These are phyloP conservation scores for Penicillium vulpinum DNA, from an alignment of 2,329 filamentous ascomycete genomes.

Conservation along the genomic window DNA sequence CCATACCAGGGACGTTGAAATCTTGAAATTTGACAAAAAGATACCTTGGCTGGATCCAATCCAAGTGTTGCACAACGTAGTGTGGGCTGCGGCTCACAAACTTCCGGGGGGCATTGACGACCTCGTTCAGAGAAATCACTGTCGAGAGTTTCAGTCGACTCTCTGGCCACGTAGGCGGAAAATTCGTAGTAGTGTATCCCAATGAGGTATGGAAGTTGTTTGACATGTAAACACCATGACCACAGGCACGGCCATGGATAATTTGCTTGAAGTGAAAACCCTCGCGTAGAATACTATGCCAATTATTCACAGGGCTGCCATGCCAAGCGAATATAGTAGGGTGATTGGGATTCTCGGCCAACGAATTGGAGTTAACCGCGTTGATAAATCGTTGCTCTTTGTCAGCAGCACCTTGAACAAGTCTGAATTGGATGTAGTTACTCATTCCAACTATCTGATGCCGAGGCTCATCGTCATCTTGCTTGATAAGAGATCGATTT, in stretches of 20 bases:
- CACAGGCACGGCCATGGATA: conserved; percentile 67
- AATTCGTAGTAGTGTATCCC: conserved; percentile 46
- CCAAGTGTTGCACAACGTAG: conserved; percentile 71
- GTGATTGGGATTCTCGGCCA: conserved; percentile 45
- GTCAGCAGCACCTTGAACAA: conserved; percentile 84
- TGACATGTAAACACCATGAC: conserved; percentile 82
- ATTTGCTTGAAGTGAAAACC: conserved; percentile 71
- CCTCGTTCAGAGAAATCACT: conserved; percentile 77
- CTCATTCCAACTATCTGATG: conserved; percentile 64
- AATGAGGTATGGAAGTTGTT: conserved; percentile 58
- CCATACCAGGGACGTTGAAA: neutral
- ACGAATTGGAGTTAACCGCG: conserved; percentile 52
- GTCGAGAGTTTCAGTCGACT: conserved; percentile 61
- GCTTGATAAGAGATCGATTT: conserved; percentile 81
- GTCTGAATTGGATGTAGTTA: conserved; percentile 76
- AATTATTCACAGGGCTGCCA: conserved; percentile 73
- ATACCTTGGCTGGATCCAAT: conserved; percentile 91
- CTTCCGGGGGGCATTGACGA: conserved; percentile 69
- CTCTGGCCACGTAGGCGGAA: conserved; percentile 58
- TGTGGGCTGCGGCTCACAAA: conserved; percentile 60
- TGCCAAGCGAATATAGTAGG: conserved; percentile 87
- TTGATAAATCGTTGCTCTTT: conserved; percentile 75
- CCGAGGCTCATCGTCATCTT: conserved; percentile 54
- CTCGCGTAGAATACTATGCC: conserved; percentile 85
- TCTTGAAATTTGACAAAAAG: conserved; percentile 60